These are phyloP conservation scores for Schizochytrium sp. DNA, from an alignment of 108 stramenopile genomes.

Conservation along the genomic window DNA sequence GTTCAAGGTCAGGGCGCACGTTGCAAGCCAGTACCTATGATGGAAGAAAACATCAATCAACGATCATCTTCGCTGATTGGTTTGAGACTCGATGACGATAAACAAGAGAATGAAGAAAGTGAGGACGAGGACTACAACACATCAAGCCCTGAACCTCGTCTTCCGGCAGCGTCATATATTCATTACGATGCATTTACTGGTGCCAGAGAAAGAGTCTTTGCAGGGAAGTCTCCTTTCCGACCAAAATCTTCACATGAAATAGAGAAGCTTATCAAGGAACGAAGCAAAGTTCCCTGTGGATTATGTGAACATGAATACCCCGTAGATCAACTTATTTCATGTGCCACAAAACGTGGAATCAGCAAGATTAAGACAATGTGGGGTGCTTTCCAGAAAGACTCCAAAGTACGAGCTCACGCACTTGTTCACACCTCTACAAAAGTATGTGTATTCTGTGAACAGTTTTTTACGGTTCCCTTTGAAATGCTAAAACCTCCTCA, in stretches of 20 bases:
- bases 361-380: neutral
- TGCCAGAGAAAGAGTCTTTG: neutral
- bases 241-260: neutral
- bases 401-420: neutral
- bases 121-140: neutral
- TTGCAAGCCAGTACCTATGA: no score
- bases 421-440: neutral
- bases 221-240: neutral
- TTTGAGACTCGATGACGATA: neutral
- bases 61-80: no score
- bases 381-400: constrained; percentile 3
- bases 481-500: neutral
- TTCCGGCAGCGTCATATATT: constrained; percentile 25
- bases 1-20: no score
- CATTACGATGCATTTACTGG: constrained; percentile 40
- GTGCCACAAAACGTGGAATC: constrained; percentile 4
- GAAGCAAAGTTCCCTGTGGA: neutral
- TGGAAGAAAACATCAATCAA: neutral
- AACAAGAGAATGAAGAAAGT: neutral
- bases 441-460: constrained; percentile 52
- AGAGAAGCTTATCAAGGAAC: neutral
- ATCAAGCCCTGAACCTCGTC: neutral
- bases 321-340: neutral
- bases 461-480: constrained; percentile 26
- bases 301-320: neutral